phyloP scores from a whole-genome alignment of 176 grass and related monocot genomes.

The Themeda triandra region DNA sequence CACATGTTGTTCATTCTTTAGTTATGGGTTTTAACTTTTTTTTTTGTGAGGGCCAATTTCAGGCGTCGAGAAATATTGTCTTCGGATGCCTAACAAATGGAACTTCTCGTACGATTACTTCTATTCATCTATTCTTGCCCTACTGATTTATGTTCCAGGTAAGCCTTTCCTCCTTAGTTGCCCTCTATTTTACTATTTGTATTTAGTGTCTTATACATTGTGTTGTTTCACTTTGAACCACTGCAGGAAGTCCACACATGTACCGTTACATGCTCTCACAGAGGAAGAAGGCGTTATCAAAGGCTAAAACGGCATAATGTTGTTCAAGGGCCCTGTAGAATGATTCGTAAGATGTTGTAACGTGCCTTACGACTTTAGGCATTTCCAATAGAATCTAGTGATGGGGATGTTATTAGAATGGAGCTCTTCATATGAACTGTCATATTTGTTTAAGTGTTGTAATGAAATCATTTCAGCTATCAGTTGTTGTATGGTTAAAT shows the following conservation, averaged over 20 bases:
- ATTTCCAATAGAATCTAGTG: neutral
- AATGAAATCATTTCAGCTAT: neutral
- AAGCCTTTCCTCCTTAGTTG: neutral
- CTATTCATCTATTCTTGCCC: conserved; percentile 31
- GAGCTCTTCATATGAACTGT: neutral
- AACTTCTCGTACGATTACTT: conserved; percentile 62
- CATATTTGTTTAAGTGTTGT: neutral
- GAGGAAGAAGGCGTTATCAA: conserved; percentile 43
- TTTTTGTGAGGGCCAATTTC: neutral
- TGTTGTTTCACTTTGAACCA: neutral
- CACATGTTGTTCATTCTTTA: neutral
- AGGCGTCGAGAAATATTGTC: conserved; percentile 59
- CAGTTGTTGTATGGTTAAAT: neutral
- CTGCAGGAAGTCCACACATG: conserved; percentile 46
- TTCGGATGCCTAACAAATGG: conserved; percentile 67
- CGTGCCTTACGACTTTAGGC: neutral
- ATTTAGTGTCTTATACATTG: neutral
- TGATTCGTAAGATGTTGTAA: neutral
- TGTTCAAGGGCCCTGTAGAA: neutral
- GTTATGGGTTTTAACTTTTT: neutral
- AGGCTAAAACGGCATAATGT: conserved; percentile 7
- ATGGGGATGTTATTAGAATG: neutral
- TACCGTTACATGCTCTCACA: conserved; percentile 42
- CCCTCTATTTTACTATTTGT: neutral
- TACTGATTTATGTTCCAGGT: conserved; percentile 55